A percentile compares a stretch with the other conserved stretches of the same genome.
These are phyloP conservation scores for Hamigera avellanea DNA, from an alignment of 495 filamentous ascomycete genomes.

Conservation along the genomic window DNA sequence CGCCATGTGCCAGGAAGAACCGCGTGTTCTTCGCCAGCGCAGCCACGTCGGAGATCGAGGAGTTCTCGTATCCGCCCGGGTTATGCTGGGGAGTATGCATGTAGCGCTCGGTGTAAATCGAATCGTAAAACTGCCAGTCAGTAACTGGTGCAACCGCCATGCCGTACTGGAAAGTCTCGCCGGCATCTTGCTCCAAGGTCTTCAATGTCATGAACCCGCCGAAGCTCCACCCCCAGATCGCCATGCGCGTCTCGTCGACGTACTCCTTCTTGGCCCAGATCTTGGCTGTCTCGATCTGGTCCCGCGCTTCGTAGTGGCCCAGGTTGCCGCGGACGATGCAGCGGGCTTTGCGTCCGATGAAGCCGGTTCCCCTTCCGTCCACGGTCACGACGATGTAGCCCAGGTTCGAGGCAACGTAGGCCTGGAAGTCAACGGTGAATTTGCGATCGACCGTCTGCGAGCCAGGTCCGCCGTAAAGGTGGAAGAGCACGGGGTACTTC, in stretches of 20 bases:
- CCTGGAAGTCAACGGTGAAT: constrained; percentile 81
- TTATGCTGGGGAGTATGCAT: constrained; percentile 90
- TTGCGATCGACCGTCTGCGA: constrained; percentile 76
- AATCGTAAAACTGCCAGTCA: constrained; percentile 93
- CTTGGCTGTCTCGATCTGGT: constrained; percentile 87
- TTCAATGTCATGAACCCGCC: constrained; percentile 97
- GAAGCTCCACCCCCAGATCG: constrained; percentile 98
- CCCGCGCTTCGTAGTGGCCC: constrained; percentile 72
- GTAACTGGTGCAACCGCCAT: constrained; percentile 98
- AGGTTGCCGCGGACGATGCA: constrained; percentile 73
- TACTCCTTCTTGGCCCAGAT: constrained; percentile 75
- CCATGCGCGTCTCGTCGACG: constrained; percentile 68
- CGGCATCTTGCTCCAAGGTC: constrained; percentile 81
- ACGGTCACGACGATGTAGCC: constrained; percentile 96
- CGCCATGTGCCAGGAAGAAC: constrained; percentile 90
- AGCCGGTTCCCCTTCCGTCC: constrained; percentile 88
- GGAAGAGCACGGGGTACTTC: constrained; percentile 88
- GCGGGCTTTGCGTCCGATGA: constrained; percentile 72
- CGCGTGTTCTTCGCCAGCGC: constrained; percentile 63
- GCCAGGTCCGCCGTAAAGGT: constrained; percentile 82
- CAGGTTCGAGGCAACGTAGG: constrained; percentile 72
- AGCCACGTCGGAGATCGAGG: constrained; percentile 58
- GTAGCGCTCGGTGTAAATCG: constrained; percentile 90
- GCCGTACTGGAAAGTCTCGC: constrained; percentile 83
- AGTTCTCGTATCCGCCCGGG: constrained; percentile 59